Evolutionary conservation across 768 basidiomycete genomes (phyloP).

Genomic region (Lyophyllum atratum): DNA sequence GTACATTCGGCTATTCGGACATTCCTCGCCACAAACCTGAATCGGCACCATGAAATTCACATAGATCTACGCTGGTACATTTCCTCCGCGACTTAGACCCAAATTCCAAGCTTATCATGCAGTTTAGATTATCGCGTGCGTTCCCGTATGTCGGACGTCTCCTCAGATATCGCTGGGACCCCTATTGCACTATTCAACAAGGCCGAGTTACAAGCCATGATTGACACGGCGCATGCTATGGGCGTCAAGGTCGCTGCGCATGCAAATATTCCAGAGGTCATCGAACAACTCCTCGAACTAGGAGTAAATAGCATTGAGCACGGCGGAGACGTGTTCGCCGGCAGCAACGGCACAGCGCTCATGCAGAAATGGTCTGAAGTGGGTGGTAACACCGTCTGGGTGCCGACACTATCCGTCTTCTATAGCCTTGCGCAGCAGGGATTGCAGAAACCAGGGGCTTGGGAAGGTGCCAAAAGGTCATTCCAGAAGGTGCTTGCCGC

Average conservation of each 20-base stretch:
- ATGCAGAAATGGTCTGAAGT: constrained; percentile 27
- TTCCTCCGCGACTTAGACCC: no score
- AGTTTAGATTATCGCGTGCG: constrained; percentile 55
- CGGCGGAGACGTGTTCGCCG: constrained; percentile 36
- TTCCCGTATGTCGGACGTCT: constrained; percentile 44
- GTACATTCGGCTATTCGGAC: not conserved
- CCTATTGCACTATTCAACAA: constrained; percentile 46
- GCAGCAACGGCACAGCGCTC: constrained; percentile 18
- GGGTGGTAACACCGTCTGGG: constrained; percentile 43
- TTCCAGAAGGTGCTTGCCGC: constrained; percentile 48
- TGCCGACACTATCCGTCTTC: constrained; percentile 58
- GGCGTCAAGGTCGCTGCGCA: constrained; percentile 12
- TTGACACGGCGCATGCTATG: constrained; percentile 49
- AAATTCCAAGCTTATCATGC: not conserved
- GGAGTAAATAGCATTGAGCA: constrained; percentile 63
- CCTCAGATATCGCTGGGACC: constrained; percentile 30
- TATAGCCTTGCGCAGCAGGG: constrained; percentile 30
- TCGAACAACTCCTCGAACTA: constrained; percentile 29
- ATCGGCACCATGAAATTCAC: not conserved
- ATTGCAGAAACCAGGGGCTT: constrained; percentile 24
- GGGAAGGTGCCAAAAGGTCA: constrained; percentile 37
- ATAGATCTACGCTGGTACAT: constrained; percentile 55
- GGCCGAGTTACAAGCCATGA: constrained; percentile 49
- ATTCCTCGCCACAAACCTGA: not conserved
- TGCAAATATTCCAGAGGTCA: not conserved